Conservation (phyloP, 441 rosid genomes). For the Pelargonium australe region DNA sequence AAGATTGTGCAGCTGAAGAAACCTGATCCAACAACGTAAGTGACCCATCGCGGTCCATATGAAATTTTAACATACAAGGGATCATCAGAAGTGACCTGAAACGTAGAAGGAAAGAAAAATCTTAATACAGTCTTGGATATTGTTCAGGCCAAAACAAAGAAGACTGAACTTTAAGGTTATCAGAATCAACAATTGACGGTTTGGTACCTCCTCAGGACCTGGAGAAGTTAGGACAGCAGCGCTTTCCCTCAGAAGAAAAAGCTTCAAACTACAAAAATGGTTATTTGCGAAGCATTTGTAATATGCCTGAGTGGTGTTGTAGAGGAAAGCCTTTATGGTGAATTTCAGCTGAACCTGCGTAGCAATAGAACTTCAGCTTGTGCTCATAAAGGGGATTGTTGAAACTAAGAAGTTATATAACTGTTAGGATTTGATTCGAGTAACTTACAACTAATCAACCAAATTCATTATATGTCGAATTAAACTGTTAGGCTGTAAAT, state of each 20-base stretch:
- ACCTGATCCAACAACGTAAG: constrained; percentile 47
- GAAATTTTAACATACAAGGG: constrained; percentile 43
- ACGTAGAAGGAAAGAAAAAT: background rate
- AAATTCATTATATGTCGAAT: too few species aligned
- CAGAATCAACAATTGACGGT: background rate
- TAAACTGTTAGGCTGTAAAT: too few species aligned
- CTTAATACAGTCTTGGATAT: background rate
- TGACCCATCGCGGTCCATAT: constrained; percentile 49
- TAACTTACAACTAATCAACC: too few species aligned
- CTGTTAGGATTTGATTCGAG: too few species aligned
- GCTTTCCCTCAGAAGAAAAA: constrained; percentile 25
- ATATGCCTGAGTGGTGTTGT: constrained; percentile 38
- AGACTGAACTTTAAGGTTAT: background rate
- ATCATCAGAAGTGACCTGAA: constrained; percentile 31
- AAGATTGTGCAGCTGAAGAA: background rate
- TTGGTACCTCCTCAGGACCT: constrained; percentile 32
- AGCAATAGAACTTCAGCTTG: background rate
- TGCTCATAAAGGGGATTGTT: too few species aligned
- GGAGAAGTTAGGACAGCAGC: constrained; percentile 43
- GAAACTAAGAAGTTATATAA: too few species aligned
- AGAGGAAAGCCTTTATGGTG: constrained; percentile 29
- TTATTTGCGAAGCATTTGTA: constrained; percentile 33
- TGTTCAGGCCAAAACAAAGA: background rate
- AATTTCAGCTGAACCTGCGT: constrained; percentile 44
- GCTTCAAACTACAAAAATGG: constrained; percentile 27